Conservation (phyloP, 441 rosid genomes). For the Gossypium trilobum region DNA sequence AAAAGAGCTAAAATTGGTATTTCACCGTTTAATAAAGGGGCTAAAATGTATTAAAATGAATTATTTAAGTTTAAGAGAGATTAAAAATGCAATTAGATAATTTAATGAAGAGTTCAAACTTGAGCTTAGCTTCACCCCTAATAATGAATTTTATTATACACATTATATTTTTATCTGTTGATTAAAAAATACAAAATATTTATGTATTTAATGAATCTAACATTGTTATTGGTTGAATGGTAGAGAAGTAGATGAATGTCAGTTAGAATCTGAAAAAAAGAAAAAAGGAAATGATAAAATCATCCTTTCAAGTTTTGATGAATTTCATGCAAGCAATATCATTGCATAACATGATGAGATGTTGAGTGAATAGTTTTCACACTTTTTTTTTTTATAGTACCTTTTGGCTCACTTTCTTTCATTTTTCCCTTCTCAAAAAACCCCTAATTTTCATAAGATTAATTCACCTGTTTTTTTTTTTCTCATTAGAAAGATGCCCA, state of each 20-base stretch:
- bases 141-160: too few relatives aligned
- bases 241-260: conserved; percentile 8
- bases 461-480: conserved; percentile 1
- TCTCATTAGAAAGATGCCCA: conserved; percentile 15
- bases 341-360: conserved; percentile 31
- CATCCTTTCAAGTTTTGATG: conserved; percentile 11
- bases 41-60: too few relatives aligned
- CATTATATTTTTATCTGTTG: too few relatives aligned
- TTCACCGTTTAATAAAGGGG: too few relatives aligned
- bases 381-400: not conserved
- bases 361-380: conserved; percentile 22
- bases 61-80: too few relatives aligned
- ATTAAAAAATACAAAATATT: too few relatives aligned
- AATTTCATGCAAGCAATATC: conserved; percentile 33
- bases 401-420: too few relatives aligned
- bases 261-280: not conserved
- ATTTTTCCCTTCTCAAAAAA: not conserved
- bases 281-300: conserved; percentile 10
- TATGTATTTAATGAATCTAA: too few relatives aligned
- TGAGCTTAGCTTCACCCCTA: too few relatives aligned
- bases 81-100: too few relatives aligned
- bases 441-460: conserved; percentile 4
- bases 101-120: too few relatives aligned
- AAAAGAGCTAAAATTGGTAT: too few relatives aligned
- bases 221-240: not conserved